Evolutionary conservation across 2,329 filamentous ascomycete genomes (phyloP).

Genomic region (Bimuria novae-zelandiae): DNA sequence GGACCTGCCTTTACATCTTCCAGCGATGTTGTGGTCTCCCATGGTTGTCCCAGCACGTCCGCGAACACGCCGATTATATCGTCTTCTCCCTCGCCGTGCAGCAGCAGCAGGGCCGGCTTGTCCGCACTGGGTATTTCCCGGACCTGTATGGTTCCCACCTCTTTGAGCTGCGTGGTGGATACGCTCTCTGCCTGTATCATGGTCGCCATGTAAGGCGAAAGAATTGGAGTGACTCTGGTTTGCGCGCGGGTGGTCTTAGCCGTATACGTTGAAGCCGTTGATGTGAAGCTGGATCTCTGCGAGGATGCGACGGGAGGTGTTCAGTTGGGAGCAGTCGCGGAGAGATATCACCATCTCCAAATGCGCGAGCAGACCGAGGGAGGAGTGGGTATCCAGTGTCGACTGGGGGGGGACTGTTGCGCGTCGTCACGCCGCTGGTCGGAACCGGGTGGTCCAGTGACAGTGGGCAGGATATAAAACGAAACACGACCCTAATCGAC

Average conservation of each 20-base stretch:
- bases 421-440: constrained; percentile 25
- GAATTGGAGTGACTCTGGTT: constrained; percentile 15
- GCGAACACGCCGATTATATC: constrained; percentile 75
- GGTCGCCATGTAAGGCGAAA: constrained; percentile 40
- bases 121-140: constrained; percentile 37
- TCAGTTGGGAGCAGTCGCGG: constrained; percentile 37
- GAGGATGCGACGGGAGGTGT: constrained; percentile 47
- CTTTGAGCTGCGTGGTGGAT: constrained; percentile 37
- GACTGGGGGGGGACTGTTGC: constrained; percentile 29
- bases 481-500: constrained; percentile 35
- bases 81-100: constrained; percentile 74
- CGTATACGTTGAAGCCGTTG: constrained; percentile 51
- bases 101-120: constrained; percentile 54
- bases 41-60: constrained; percentile 77
- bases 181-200: constrained; percentile 43
- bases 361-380: constrained; percentile 23
- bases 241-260: constrained; percentile 30
- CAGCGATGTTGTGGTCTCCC: constrained; percentile 62
- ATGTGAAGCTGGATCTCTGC: constrained; percentile 47
- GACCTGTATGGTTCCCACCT: constrained; percentile 39
- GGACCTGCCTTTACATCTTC: constrained; percentile 59
- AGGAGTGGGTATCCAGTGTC: constrained; percentile 25
- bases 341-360: constrained; percentile 45
- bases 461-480: constrained; percentile 35
- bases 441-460: constrained; percentile 27